Evolutionary conservation across 768 basidiomycete genomes (phyloP), one percentile per base, ranked within the genome.

Genomic region (Hygrophoropsis aurantiaca): DNA sequence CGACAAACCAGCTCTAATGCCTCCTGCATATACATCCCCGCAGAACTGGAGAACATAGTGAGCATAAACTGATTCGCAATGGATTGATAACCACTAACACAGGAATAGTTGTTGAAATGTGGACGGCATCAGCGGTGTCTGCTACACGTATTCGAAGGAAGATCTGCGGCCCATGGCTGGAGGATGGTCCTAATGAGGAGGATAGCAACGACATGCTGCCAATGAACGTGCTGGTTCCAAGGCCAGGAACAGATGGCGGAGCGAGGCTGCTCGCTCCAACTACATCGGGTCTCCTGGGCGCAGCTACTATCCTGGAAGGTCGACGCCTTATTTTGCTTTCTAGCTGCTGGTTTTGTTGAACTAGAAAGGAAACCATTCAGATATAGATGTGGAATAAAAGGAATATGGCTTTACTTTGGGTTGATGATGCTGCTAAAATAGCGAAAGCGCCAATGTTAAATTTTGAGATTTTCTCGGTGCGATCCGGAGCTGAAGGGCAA

Each of bases 1-100:
- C 79, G 74, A 61, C 89, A 92, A 1, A 91, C 85, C 18, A 84
- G 73, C 51, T 97, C 95, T 19, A 97, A 78, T 1, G 91, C 90
- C 65, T 98, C 95, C 57, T 94, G 93, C 81, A 97, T 87, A 64
- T 98, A 98, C 86, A 93, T 97, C 8, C 90, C 92, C 11, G 90
- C 84, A 8, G 92, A 84, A 5, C 87, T 90, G 58, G 33, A 15
- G 13, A 30, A 15, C 23, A 13, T 23, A 4, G 23, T 39, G 30
- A 9, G 50, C 0, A 3, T 37, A 16, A 24, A 27, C 35, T 33
- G n/a, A n/a, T n/a, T n/a, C n/a, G n/a, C n/a, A n/a, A n/a, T n/a
- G n/a, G n/a, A n/a, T n/a, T 2, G 25, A 33, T 21, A 24, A 8
- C 20, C 9, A 1, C 90, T 45, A 77, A 95, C 90, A 92, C 93